Base-by-base conservation (phyloP, 805 yeast species). In the Myxozyma kluyveri region DNA sequence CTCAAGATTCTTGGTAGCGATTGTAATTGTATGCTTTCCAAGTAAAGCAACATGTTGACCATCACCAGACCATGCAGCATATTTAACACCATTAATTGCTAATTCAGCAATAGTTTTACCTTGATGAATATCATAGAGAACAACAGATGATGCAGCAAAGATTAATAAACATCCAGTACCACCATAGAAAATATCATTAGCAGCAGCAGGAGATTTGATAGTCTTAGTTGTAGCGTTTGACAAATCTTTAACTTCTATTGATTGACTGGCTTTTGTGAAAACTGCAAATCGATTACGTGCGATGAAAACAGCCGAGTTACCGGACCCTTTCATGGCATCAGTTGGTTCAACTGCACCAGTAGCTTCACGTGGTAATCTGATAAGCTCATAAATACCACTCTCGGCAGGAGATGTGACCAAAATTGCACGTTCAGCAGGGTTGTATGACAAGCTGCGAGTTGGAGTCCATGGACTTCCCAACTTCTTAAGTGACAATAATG, bases 261-360 rank as follows among this genome's bases (percentile, higher is more conserved):
- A 72, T 62, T 82, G 82, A 14, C 81, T 67, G 10, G 80, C 64
- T 65, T 82, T 84, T 50, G 80, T 73, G 67, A 85, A 87, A 29
- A 86, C 87, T 50, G 87, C 95, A 70, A 88, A 93, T 71, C 99
- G 79, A 73, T 93, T 93, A 69, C 99, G 85, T 12, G 97, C 89
- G 62, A 95, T 88, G 69, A 93, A 93, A 55, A 85, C 76, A 14
- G 98, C 99, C 69, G 81, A 82, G 64, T 80, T 81, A 35, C 93
- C 96, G 49, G 81, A 80, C 47, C 96, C 97, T 63, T 80, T 82
- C 54, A 85, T 74, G 45, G 85, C 75, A 56, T 84, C 83, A n/a
- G 83, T 76, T 49, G 97, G 96, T 65, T 90, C 97, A 59, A 88
- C 80, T n/a, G 96, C 96, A 59, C 96, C 96, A 53, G 91, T 80